phyloP scores from a whole-genome alignment of 768 basidiomycete species.

The Atractiella rhizophila region DNA sequence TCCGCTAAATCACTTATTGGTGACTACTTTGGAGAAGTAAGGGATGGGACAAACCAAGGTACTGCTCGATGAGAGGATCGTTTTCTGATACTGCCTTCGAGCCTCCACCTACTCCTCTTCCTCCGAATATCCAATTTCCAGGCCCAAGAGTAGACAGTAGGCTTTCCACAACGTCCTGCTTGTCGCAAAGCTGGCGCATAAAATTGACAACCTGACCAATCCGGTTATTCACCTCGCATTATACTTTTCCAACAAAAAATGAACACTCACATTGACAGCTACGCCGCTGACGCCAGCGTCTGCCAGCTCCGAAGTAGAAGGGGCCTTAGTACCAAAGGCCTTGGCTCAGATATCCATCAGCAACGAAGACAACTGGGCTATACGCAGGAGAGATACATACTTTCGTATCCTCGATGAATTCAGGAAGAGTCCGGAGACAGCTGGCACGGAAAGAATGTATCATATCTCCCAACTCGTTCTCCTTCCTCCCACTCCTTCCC shows the following conservation, averaged over 20 bases:
- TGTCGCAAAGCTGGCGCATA: slow-evolving; percentile 15
- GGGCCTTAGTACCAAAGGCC: slow-evolving; percentile 9
- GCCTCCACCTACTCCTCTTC: neutral
- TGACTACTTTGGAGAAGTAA: neutral
- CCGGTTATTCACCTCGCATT: neutral
- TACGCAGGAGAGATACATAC: neutral
- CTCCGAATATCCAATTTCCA: slow-evolving; percentile 15
- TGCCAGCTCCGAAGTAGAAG: slow-evolving; percentile 1
- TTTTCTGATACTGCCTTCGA: too few relatives aligned
- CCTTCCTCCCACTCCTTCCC: slow-evolving; percentile 10
- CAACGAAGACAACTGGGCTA: neutral
- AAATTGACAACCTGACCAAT: slow-evolving; percentile 13
- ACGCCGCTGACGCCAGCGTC: slow-evolving; percentile 6
- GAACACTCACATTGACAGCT: slow-evolving; percentile 8
- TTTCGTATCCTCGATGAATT: slow-evolving; percentile 16
- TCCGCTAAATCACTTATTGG: neutral
- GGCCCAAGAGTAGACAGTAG: slow-evolving; percentile 15
- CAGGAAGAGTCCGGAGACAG: slow-evolving; percentile 14
- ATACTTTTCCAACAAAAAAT: neutral
- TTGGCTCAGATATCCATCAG: neutral
- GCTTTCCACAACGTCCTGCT: slow-evolving; percentile 9
- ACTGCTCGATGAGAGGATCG: too few relatives aligned
- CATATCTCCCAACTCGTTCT: slow-evolving; percentile 15
- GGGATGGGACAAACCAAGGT: too few relatives aligned
- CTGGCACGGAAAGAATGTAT: slow-evolving; percentile 14